Evolutionary conservation across 73 alveolate genomes (phyloP), one percentile per base, ranked within the genome.

Genomic region (Paraurostyla sp.): DNA sequence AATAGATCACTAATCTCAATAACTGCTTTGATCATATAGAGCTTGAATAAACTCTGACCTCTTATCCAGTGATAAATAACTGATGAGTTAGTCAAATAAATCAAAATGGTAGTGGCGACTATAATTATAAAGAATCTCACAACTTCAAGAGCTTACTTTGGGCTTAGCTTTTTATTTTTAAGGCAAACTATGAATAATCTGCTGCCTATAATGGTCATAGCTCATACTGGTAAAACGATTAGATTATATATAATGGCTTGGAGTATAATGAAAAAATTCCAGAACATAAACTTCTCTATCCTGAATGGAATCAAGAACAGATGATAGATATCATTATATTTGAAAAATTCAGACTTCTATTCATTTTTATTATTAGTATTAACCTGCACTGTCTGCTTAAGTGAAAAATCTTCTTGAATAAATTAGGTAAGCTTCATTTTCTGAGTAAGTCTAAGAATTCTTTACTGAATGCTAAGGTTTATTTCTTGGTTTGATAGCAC

Each of bases 61-160:
- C 89, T 59, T 33, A 89, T 62, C 92, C 89, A 63, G 36, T 89
- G 95, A 50, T 80, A 89, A 23, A 89, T 59, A 18, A 57, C 54
- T 3, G 92, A 80, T 0, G 92, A 56, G 65, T 89, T 86, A 2
- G 91, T 56, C 2, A 62, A 0, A 15, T 52, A 25, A 40, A 81
- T 25, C 60, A 81, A 58, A 11, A 81, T 40, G 42, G 52, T 13
- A 16, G 89, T 51, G n/a, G 57, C 9, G 11, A 78, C 49, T 18
- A 18, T 40, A 6, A 78, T 29, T 3, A 78, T 49, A 2, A 78
- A 9, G 7, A 78, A 1, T 48, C 71, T 73, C 32, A 50, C 38
- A 45, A 50, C 18, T 45, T 48, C 86, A 2, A 73, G 73, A 16
- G 35, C 35, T 56, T 56, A 22, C 35, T 16, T 20, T 56, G 42